Evolutionary conservation across 768 basidiomycete species (phyloP), one percentile per base, ranked within the genome.

Genomic region (Tricholomella constricta): DNA sequence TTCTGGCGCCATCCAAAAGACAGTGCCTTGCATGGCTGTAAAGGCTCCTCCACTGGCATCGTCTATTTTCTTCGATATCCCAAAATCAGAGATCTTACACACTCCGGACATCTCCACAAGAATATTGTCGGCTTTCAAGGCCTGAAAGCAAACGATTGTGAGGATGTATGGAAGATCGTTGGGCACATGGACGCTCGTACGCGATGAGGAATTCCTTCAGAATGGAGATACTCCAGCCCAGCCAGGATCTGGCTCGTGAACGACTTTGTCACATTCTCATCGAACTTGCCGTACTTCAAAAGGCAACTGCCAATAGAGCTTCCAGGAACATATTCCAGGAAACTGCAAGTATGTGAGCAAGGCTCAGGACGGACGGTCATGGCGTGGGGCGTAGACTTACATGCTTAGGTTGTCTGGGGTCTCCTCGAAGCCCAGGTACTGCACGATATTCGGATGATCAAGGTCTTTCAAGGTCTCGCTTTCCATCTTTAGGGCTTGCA

Each of bases 1-100:
- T 73, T 94, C 95, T 0, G 95, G 95, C 9, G 95, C 95, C 96
- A 98, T 98, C 96, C 97, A 99, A 69, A 97, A 98, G 31, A 98
- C 90, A 17, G 95, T 95, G 22, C 97, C 97, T 68, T 94, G 91
- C 93, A 99, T 94, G 19, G 91, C 90, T 2, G 94, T 96, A 57
- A 83, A 86, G 45, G 89, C 89, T n/a, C 83, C 89, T 62, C 83
- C 83, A 47, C 85, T 85, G 46, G 89, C 81, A 55, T 97, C 93
- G 56, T 90, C 93, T 56, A 86, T 94, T 55, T 91, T 83, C 72
- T 98, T 98, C n/a, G 94, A 96, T 52, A 98, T 98, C 36, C 97
- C 97, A 65, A 98, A 98, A 71, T 98, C 95, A 2, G 94, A 95
- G 46, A 99, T 98, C 73, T 98, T 98, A 80, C 95, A 97, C 22